phyloP scores from a whole-genome alignment of 1,284 basidiomycete species.

The Fomitiporia mediterranea region DNA sequence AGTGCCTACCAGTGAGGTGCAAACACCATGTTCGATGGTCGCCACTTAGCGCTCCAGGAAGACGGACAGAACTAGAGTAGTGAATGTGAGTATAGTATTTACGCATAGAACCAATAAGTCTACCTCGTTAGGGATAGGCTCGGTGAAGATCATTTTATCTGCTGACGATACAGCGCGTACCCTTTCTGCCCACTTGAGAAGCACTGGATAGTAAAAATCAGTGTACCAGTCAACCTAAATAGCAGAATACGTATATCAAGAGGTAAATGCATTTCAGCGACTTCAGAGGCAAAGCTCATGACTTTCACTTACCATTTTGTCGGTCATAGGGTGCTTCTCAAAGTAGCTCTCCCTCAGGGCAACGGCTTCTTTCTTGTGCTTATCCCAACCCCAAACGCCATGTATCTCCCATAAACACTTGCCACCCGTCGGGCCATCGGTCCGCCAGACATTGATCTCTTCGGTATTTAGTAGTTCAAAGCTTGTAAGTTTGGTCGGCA shows the following conservation, averaged over 20 bases:
- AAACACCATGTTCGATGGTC: conserved; percentile 74
- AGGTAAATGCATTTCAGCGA: not conserved
- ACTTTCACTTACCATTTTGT: conserved; percentile 47
- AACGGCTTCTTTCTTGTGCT: conserved; percentile 61
- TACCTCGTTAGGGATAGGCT: conserved; percentile 90
- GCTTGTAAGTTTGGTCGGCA: conserved; percentile 67
- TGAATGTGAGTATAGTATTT: not conserved
- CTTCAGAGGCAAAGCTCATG: too few relatives aligned
- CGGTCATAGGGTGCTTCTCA: conserved; percentile 56
- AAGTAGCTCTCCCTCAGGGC: conserved; percentile 89
- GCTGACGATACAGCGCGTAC: conserved; percentile 46
- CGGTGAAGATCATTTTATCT: conserved; percentile 73
- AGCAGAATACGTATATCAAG: not conserved
- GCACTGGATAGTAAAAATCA: conserved; percentile 84
- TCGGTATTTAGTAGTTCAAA: conserved; percentile 53
- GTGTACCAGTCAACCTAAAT: conserved; percentile 74
- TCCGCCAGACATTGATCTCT: conserved; percentile 61
- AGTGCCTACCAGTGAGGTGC: conserved; percentile 79
- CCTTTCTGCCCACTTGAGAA: conserved; percentile 67
- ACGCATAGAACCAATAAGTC: conserved; percentile 18
- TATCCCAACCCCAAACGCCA: conserved; percentile 92
- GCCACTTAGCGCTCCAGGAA: conserved; percentile 64
- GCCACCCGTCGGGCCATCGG: conserved; percentile 65
- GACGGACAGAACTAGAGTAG: conserved; percentile 63
- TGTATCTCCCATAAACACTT: conserved; percentile 88